A percentile compares a stretch with the other conserved stretches of the same genome.
These are phyloP conservation scores for Calonectria henricotiae DNA, from an alignment of 2,329 filamentous ascomycete genomes.

Conservation along the genomic window DNA sequence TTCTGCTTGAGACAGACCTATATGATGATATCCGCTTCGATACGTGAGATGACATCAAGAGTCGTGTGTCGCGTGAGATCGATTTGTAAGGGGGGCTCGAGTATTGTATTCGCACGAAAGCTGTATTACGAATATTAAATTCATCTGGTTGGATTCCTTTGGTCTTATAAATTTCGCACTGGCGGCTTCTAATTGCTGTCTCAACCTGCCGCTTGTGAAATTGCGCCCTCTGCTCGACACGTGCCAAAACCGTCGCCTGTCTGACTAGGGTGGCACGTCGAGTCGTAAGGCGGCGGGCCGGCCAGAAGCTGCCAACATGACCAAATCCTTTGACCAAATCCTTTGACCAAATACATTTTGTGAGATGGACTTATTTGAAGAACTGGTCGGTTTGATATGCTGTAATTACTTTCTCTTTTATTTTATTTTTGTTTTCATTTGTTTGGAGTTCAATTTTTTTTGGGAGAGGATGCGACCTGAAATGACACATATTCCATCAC, in stretches of 20 bases:
- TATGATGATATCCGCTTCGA: neutral
- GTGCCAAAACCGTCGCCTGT: neutral
- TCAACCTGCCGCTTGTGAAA: neutral
- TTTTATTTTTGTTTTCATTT: neutral
- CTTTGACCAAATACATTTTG: neutral
- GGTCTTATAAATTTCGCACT: neutral
- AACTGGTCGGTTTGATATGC: neutral
- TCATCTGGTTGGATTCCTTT: constrained; percentile 16
- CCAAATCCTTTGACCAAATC: neutral
- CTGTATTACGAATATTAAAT: constrained; percentile 3
- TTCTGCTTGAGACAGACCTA: neutral
- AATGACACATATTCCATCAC: neutral
- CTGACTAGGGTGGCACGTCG: neutral
- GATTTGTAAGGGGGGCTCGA: constrained; percentile 1
- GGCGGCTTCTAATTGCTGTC: neutral
- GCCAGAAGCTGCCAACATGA: neutral
- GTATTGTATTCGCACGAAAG: constrained; percentile 1
- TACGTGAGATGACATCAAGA: neutral
- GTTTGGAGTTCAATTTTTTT: neutral
- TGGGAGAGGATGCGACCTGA: neutral
- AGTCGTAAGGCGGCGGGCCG: neutral
- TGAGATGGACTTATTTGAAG: neutral
- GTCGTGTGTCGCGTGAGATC: constrained; percentile 1
- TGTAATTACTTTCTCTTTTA: too few species aligned
- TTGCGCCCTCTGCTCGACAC: constrained; percentile 5